Evolutionary conservation across 2,329 filamentous ascomycete genomes (phyloP).

Genomic region (Aspergillus latus): DNA sequence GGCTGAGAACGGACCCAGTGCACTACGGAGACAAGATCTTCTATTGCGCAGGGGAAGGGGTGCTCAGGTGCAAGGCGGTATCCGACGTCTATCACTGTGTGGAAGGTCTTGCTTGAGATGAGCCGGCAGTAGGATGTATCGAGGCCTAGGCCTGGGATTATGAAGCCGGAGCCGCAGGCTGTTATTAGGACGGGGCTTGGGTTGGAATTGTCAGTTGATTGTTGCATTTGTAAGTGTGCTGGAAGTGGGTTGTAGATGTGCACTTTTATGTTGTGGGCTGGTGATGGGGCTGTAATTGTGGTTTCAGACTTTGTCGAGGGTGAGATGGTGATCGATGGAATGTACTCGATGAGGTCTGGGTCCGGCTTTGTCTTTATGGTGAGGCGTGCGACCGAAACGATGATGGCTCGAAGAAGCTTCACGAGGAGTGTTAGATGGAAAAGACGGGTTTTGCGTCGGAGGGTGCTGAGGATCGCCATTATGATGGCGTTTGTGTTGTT

Average conservation of each 20-base stretch:
- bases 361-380: constrained; percentile 9
- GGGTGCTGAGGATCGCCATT: constrained; percentile 4
- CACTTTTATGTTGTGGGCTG: constrained; percentile 24
- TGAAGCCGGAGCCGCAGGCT: constrained; percentile 33
- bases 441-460: background rate
- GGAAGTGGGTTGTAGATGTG: constrained; percentile 26
- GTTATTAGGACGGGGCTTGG: constrained; percentile 29
- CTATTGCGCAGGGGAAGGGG: constrained; percentile 38
- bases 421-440: background rate
- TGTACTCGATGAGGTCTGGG: constrained; percentile 24
- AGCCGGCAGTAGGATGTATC: constrained; percentile 30
- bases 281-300: constrained; percentile 12
- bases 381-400: background rate
- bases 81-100: constrained; percentile 37
- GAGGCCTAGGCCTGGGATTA: constrained; percentile 28
- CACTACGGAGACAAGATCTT: constrained; percentile 39
- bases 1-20: constrained; percentile 33
- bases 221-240: background rate
- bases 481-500: background rate
- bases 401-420: background rate
- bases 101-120: constrained; percentile 23
- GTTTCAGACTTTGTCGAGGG: background rate
- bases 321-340: constrained; percentile 18
- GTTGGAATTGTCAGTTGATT: background rate
- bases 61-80: constrained; percentile 43